Conservation (phyloP, 805 yeast genomes). For the Cyberlindnera japonica region DNA sequence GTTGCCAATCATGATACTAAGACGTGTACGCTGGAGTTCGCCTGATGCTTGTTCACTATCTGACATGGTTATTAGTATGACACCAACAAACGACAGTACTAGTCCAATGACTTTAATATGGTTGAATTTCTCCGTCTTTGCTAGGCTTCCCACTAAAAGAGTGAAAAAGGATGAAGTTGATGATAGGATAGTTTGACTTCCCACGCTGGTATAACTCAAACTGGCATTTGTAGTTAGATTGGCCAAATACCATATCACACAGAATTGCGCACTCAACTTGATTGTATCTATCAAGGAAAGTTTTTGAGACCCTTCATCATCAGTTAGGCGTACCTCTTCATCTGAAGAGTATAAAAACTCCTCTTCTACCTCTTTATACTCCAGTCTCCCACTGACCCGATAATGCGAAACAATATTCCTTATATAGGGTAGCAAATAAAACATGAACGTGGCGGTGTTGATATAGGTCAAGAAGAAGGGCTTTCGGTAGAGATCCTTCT, state of each 20-base stretch:
- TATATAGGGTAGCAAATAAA: constrained; percentile 67
- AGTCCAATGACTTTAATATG: constrained; percentile 65
- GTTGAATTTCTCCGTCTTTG: constrained; percentile 67
- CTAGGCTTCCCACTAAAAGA: constrained; percentile 69
- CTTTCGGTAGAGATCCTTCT: constrained; percentile 66
- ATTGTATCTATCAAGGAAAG: constrained; percentile 62
- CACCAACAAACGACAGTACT: constrained; percentile 70
- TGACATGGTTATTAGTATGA: constrained; percentile 68
- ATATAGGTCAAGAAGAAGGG: constrained; percentile 92
- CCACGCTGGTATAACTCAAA: constrained; percentile 83
- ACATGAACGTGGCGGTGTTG: constrained; percentile 79
- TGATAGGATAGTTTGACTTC: constrained; percentile 88
- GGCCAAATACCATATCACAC: constrained; percentile 85
- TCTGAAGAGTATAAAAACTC: constrained; percentile 21
- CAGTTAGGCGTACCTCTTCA: constrained; percentile 27
- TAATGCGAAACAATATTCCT: constrained; percentile 28
- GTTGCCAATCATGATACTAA: constrained; percentile 60
- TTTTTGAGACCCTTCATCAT: constrained; percentile 16
- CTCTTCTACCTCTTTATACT: constrained; percentile 25
- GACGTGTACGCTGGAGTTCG: constrained; percentile 22
- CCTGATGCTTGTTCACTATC: constrained; percentile 37
- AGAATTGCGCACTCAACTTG: constrained; percentile 71
- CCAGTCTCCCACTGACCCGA: constrained; percentile 26
- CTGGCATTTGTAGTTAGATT: constrained; percentile 88
- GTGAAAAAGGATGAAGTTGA: constrained; percentile 95